Conservation (phyloP, 2,329 filamentous ascomycete species). For the Torrubiellomyces zombiae region DNA sequence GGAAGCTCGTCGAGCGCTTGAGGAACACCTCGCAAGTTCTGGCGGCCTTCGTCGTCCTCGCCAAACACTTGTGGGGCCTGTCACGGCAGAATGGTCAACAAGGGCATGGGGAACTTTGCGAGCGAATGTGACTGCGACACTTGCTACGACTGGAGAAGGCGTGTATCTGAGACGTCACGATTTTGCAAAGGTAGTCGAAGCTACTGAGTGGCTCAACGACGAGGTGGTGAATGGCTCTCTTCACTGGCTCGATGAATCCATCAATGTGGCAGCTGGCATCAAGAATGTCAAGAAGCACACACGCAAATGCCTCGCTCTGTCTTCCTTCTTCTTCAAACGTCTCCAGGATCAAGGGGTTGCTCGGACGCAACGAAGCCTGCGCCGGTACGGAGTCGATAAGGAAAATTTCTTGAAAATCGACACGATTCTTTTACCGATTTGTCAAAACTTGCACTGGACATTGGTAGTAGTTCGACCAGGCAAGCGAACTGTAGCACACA, state of each 20-base stretch:
- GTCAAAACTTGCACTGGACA: conserved; percentile 51
- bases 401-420: conserved; percentile 48
- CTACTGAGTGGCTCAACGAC: conserved; percentile 56
- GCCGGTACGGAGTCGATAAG: conserved; percentile 38
- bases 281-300: conserved; percentile 25
- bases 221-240: conserved; percentile 56
- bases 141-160: conserved; percentile 31
- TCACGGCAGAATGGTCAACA: conserved; percentile 12
- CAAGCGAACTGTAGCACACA: conserved; percentile 44
- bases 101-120: conserved; percentile 15
- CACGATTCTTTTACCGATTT: conserved; percentile 54
- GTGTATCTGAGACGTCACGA: conserved; percentile 36
- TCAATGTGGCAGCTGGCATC: conserved; percentile 40
- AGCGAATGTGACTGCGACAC: conserved; percentile 15
- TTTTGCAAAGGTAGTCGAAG: conserved; percentile 43
- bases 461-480: conserved; percentile 49
- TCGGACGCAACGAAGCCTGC: conserved; percentile 36
- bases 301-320: conserved; percentile 45
- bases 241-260: conserved; percentile 38
- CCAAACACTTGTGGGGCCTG: conserved; percentile 10
- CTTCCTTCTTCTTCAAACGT: conserved; percentile 48
- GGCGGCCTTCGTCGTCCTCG: conserved; percentile 15
- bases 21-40: conserved; percentile 13
- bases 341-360: conserved; percentile 30
- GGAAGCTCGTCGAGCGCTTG: conserved; percentile 4